Evolutionary conservation across 345 rosid genomes (phyloP).

Genomic region (Microthlaspi erraticum): DNA sequence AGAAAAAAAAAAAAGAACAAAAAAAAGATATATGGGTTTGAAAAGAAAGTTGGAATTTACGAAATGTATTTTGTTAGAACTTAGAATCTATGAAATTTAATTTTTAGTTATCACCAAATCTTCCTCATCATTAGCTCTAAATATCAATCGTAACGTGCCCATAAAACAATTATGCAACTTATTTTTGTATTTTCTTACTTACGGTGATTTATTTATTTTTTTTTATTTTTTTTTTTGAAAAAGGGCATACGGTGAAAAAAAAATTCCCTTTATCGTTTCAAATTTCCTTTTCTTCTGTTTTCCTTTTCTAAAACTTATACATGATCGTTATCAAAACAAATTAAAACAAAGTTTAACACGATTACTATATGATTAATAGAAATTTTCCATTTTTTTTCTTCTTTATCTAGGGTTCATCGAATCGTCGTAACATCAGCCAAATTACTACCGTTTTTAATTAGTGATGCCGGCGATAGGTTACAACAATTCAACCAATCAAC

Average conservation of each 20-base stretch:
- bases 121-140: not conserved
- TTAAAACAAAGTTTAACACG: not conserved
- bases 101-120: too few species aligned
- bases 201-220: too few species aligned
- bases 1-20: too few species aligned
- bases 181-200: not conserved
- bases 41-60: too few species aligned
- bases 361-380: too few species aligned
- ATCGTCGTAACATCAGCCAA: slow-evolving; percentile 27
- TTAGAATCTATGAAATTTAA: too few species aligned
- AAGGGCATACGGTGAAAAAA: too few species aligned
- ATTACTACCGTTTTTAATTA: too few species aligned
- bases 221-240: too few species aligned
- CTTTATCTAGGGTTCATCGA: slow-evolving; percentile 31
- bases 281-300: not conserved
- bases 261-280: not conserved
- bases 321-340: not conserved
- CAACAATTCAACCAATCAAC: slow-evolving; percentile 13
- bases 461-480: not conserved
- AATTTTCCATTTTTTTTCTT: too few species aligned
- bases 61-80: too few species aligned
- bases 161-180: not conserved
- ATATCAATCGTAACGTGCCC: not conserved
- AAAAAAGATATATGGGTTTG: too few species aligned
- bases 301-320: not conserved